phyloP scores from a whole-genome alignment of 768 basidiomycete species.

The Amanita pseudoporphyria region DNA sequence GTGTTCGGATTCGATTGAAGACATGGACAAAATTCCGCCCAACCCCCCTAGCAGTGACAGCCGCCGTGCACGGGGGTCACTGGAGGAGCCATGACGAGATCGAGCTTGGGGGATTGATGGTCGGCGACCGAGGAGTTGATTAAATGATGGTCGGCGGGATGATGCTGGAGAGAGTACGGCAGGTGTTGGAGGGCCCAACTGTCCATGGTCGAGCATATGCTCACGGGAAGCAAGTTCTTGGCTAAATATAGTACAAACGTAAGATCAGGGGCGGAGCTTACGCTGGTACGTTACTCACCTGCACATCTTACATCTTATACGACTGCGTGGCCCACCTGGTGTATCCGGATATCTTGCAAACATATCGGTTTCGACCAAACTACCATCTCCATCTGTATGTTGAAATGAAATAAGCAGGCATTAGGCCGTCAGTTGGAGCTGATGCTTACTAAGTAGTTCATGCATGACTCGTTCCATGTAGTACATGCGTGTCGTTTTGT shows the following conservation, averaged over 20 bases:
- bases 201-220: conserved; percentile 89
- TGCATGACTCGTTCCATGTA: conserved; percentile 71
- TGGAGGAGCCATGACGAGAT: conserved; percentile 8
- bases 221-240: conserved; percentile 84
- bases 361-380: conserved; percentile 54
- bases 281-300: conserved; percentile 38
- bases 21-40: conserved; percentile 28
- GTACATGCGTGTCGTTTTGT: conserved; percentile 70
- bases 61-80: conserved; percentile 5
- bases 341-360: conserved; percentile 65
- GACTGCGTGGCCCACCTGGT: conserved; percentile 39
- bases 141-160: conserved; percentile 30
- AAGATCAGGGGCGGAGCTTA: not conserved
- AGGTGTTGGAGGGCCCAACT: conserved; percentile 62
- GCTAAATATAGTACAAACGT: conserved; percentile 27
- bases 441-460: conserved; percentile 66
- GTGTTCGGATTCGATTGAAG: conserved; percentile 14
- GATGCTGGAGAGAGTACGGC: conserved; percentile 34
- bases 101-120: conserved; percentile 13
- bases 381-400: conserved; percentile 63
- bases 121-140: conserved; percentile 13
- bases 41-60: conserved; percentile 13
- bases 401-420: conserved; percentile 8
- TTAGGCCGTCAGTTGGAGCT: conserved; percentile 8
- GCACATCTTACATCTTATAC: conserved; percentile 91